Percentiles rank a stretch among this genome's conserved stretches.
Evolutionary conservation across 768 basidiomycete species (phyloP).

Genomic region (Pulveroboletus sp.): DNA sequence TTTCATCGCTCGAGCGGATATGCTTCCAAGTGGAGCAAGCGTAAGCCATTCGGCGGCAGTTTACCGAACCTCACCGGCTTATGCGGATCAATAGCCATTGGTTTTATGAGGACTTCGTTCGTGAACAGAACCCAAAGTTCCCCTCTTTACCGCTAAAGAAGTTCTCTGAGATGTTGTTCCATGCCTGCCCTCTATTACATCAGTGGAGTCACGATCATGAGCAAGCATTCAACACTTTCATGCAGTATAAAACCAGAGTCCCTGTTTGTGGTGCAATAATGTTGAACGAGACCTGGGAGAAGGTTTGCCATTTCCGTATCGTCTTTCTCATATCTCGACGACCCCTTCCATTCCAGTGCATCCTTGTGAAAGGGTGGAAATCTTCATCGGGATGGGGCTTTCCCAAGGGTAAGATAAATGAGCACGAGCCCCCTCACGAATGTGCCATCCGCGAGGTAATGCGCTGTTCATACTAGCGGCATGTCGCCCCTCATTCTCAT

Average conservation of each 20-base stretch:
- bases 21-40: conserved; percentile 99
- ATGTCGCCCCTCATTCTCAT: conserved; percentile 10
- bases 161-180: conserved; percentile 91
- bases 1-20: conserved; percentile 86
- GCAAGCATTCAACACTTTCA: conserved; percentile 83
- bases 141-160: conserved; percentile 87
- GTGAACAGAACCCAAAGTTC: conserved; percentile 84
- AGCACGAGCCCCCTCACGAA: conserved; percentile 75
- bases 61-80: conserved; percentile 12
- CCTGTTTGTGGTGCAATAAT: conserved; percentile 98
- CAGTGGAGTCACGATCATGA: conserved; percentile 86
- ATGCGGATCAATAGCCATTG: conserved; percentile 67
- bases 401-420: conserved; percentile 99
- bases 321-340: conserved; percentile 9
- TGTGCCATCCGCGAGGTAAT: conserved; percentile 93
- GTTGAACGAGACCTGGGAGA: conserved; percentile 89
- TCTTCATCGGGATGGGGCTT: conserved; percentile 98
- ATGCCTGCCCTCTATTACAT: conserved; percentile 76
- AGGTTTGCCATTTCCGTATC: conserved; percentile 49
- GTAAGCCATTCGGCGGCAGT: conserved; percentile 47
- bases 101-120: conserved; percentile 99
- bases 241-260: conserved; percentile 94
- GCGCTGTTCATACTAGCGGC: background rate
- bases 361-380: conserved; percentile 99
- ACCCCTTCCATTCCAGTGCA: conserved; percentile 52